phyloP scores from a whole-genome alignment of 768 basidiomycete species.

The Asterophora parasitica region DNA sequence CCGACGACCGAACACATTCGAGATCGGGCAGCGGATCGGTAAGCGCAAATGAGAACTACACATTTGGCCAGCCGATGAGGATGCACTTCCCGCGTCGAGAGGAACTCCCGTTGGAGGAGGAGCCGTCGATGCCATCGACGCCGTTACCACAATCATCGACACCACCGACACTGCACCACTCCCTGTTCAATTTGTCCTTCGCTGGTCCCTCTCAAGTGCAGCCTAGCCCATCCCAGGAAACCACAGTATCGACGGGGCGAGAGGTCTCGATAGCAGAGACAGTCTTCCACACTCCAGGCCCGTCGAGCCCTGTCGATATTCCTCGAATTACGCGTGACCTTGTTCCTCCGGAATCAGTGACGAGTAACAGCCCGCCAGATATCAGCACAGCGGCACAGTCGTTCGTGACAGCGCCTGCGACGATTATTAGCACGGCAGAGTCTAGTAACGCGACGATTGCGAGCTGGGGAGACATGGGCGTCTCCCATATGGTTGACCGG shows the following conservation, averaged over 20 bases:
- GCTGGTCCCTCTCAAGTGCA: slow-evolving; percentile 4
- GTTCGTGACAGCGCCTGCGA: slow-evolving; percentile 63
- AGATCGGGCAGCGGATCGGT: slow-evolving; percentile 48
- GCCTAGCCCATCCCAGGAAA: slow-evolving; percentile 1
- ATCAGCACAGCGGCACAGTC: slow-evolving; percentile 68
- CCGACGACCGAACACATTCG: slow-evolving; percentile 37
- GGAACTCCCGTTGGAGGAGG: slow-evolving; percentile 19
- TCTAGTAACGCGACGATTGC: slow-evolving; percentile 41
- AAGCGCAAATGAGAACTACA: slow-evolving; percentile 60
- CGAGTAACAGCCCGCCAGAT: slow-evolving; percentile 43
- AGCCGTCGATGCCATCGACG: slow-evolving; percentile 3
- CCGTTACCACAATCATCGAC: slow-evolving; percentile 11
- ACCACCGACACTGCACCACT: slow-evolving; percentile 15
- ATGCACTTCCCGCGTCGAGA: slow-evolving; percentile 29
- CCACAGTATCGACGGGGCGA: slow-evolving; percentile 1
- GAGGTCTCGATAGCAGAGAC: neutral
- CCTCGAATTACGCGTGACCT: slow-evolving; percentile 12
- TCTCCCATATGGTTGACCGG: slow-evolving; percentile 39
- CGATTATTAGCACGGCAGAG: slow-evolving; percentile 53
- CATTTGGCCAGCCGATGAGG: slow-evolving; percentile 62
- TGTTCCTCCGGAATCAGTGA: slow-evolving; percentile 16
- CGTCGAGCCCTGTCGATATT: slow-evolving; percentile 21
- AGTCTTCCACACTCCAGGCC: slow-evolving; percentile 14
- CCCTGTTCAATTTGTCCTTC: slow-evolving; percentile 12
- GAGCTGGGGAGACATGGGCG: slow-evolving; percentile 38